A percentile compares a stretch with the other conserved stretches of the same genome.
These are phyloP conservation scores for Claviceps arundinis DNA, from an alignment of 2,329 filamentous ascomycete species.

Conservation along the genomic window DNA sequence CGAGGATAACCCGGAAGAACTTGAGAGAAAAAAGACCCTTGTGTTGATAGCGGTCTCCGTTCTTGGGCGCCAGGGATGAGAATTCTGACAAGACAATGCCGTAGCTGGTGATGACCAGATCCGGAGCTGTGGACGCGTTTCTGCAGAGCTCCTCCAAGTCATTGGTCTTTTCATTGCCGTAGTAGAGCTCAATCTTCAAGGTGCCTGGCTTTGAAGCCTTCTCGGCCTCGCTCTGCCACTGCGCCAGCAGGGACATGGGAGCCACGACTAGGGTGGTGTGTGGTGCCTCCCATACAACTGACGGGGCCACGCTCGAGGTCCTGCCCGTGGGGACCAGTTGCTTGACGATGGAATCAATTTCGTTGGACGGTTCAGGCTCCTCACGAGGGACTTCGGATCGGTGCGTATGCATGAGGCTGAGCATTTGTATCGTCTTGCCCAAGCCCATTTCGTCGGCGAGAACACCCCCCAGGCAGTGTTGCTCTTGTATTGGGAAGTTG, in stretches of 20 bases:
- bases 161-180: constrained; percentile 69
- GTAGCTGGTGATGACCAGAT: constrained; percentile 90
- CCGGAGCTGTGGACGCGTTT: constrained; percentile 65
- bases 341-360: constrained; percentile 34
- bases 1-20: constrained; percentile 89
- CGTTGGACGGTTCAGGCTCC: constrained; percentile 17
- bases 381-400: constrained; percentile 40
- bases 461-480: constrained; percentile 86
- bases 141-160: constrained; percentile 73
- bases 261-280: constrained; percentile 92
- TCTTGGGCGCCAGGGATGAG: constrained; percentile 49
- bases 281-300: constrained; percentile 53
- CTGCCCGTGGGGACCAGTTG: constrained; percentile 28
- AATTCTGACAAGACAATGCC: constrained; percentile 86
- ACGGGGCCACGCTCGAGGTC: constrained; percentile 41
- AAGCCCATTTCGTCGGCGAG: constrained; percentile 96
- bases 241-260: constrained; percentile 88
- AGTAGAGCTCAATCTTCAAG: constrained; percentile 78
- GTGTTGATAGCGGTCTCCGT: constrained; percentile 51
- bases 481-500: constrained; percentile 84
- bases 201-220: constrained; percentile 79
- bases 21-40: constrained; percentile 79
- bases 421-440: constrained; percentile 97
- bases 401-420: constrained; percentile 82
- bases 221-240: constrained; percentile 92